Evolutionary conservation across 2,329 filamentous ascomycete genomes (phyloP).

Genomic region (Fusarium sp.): DNA sequence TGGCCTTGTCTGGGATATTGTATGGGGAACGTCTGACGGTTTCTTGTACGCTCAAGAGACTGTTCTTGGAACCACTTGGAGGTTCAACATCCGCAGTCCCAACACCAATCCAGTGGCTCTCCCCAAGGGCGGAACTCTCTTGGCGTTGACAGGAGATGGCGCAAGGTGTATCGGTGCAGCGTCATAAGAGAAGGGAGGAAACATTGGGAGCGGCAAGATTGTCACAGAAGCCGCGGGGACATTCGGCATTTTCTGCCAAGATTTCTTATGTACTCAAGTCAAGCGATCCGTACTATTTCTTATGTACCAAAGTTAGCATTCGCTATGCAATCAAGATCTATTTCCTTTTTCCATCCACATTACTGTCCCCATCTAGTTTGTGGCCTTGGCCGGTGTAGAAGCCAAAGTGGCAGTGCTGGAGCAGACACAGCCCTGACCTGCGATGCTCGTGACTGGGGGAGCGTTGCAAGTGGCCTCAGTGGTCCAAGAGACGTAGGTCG

Average conservation of each 20-base stretch:
- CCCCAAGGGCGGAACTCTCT: background rate
- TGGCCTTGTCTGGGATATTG: slow-evolving; percentile 17
- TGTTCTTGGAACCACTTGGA: slow-evolving; percentile 13
- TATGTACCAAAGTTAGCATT: slow-evolving; percentile 24
- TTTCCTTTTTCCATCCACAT: slow-evolving; percentile 5
- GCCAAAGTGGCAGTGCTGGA: slow-evolving; percentile 32
- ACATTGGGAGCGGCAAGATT: slow-evolving; percentile 31
- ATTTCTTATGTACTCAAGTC: slow-evolving; percentile 19
- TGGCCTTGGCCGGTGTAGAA: slow-evolving; percentile 30
- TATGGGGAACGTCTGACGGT: background rate
- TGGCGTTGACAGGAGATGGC: slow-evolving; percentile 26
- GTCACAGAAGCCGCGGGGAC: slow-evolving; percentile 14
- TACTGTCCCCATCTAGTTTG: background rate
- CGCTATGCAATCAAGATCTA: slow-evolving; percentile 13
- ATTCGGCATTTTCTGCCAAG: slow-evolving; percentile 15
- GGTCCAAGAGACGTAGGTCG: slow-evolving; percentile 50
- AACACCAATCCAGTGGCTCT: background rate
- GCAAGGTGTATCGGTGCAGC: slow-evolving; percentile 17
- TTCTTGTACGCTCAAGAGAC: slow-evolving; percentile 22
- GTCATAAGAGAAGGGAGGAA: background rate
- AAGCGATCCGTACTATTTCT: slow-evolving; percentile 11
- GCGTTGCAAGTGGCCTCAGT: slow-evolving; percentile 57
- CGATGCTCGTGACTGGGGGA: slow-evolving; percentile 58
- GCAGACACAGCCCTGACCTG: slow-evolving; percentile 57
- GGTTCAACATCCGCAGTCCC: background rate